Percentiles rank a stretch among this genome's conserved stretches.
Conservation (phyloP, 1,284 basidiomycete species). For the Pseudozyma sp. region DNA sequence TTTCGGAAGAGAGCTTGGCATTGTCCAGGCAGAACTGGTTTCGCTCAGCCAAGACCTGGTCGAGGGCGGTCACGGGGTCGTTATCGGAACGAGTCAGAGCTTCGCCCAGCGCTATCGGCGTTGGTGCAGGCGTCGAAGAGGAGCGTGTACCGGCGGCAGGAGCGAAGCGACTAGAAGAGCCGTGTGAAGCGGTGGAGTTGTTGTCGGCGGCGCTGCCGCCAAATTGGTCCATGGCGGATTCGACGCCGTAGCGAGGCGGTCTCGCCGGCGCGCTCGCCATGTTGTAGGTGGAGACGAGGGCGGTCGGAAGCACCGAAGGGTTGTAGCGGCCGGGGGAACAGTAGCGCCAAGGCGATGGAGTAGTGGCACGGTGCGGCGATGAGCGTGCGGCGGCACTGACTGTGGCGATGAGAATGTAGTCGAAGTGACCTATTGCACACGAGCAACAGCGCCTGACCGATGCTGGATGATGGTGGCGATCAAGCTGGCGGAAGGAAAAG, state of each 20-base stretch:
- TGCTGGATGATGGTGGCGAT: too few species aligned
- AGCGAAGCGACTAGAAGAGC: constrained; percentile 36
- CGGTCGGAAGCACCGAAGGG: not conserved
- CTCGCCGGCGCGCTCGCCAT: constrained; percentile 40
- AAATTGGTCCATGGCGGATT: constrained; percentile 24
- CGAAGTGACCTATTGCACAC: too few species aligned
- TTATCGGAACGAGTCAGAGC: constrained; percentile 45
- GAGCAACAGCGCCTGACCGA: too few species aligned
- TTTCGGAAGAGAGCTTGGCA: constrained; percentile 59
- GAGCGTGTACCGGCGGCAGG: constrained; percentile 38
- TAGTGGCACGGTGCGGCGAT: too few species aligned
- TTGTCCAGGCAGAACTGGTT: constrained; percentile 59
- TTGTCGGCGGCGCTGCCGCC: constrained; percentile 17
- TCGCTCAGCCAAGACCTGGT: constrained; percentile 59
- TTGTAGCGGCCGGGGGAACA: too few species aligned
- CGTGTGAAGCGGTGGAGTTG: constrained; percentile 43
- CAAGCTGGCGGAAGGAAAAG: too few species aligned
- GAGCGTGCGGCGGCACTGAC: too few species aligned
- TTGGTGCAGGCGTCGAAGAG: constrained; percentile 23
- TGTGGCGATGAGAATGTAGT: too few species aligned
- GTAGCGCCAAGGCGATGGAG: too few species aligned
- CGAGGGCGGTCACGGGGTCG: constrained; percentile 54
- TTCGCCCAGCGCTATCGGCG: constrained; percentile 55
- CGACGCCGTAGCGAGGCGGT: constrained; percentile 44
- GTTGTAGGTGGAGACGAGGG: not conserved